Percentiles rank a stretch among this genome's conserved stretches.
Evolutionary conservation across 441 rosid genomes (phyloP).

Genomic region (Isatis lusitanica): DNA sequence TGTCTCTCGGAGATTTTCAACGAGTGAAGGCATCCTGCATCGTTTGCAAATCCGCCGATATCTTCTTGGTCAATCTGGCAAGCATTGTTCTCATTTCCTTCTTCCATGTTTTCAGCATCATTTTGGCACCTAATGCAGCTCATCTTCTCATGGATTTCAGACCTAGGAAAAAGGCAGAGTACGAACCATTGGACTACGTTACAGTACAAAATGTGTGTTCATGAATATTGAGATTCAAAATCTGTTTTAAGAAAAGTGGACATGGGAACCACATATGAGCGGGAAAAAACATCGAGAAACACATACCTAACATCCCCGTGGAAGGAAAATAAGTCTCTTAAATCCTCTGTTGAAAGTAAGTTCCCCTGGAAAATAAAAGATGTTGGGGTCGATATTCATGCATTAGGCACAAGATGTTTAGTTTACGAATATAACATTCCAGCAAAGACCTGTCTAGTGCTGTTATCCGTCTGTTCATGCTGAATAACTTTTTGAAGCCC

Average conservation of each 20-base stretch:
- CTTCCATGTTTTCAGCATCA: conserved; percentile 38
- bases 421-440: conserved; percentile 14
- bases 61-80: conserved; percentile 50
- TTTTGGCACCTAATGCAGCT: conserved; percentile 69
- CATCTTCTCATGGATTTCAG: conserved; percentile 95
- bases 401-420: conserved; percentile 11
- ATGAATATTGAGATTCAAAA: conserved; percentile 2
- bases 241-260: background rate
- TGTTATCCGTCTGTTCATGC: conserved; percentile 57
- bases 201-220: background rate
- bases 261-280: background rate
- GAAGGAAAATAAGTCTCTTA: conserved; percentile 86
- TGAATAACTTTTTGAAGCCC: conserved; percentile 98
- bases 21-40: conserved; percentile 66
- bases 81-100: conserved; percentile 40
- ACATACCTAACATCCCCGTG: conserved; percentile 67
- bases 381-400: conserved; percentile 21
- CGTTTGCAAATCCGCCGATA: conserved; percentile 85
- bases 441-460: conserved; percentile 51
- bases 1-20: conserved; percentile 85
- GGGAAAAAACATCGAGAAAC: background rate
- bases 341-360: conserved; percentile 79
- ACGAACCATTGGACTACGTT: background rate
- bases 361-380: conserved; percentile 63
- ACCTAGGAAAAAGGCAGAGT: conserved; percentile 47